Conservation (phyloP, 257 asterid species). For the Solanum gracilifrons region DNA sequence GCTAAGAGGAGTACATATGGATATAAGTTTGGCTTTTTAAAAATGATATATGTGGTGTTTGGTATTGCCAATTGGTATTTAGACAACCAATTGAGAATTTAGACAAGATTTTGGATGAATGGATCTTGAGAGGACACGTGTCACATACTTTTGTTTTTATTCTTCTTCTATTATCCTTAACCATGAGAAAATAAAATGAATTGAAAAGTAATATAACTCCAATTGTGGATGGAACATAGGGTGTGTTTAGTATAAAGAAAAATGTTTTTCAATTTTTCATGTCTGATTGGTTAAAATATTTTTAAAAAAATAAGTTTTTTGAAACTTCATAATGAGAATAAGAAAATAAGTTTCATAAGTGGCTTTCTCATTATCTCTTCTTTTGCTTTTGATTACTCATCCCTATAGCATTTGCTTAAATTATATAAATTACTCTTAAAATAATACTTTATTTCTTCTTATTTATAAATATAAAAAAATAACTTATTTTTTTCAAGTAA, state of each 20-base stretch:
- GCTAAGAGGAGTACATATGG: background rate
- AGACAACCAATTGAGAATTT: constrained; percentile 5
- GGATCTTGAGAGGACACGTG: background rate
- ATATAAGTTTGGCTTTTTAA: constrained; percentile 6
- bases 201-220: background rate
- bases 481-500: background rate
- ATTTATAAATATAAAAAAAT: too few species aligned
- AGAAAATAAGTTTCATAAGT: background rate
- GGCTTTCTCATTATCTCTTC: background rate
- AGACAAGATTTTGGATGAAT: background rate
- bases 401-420: background rate
- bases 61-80: background rate
- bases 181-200: background rate
- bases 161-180: background rate
- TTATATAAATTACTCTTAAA: background rate
- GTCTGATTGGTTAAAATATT: too few species aligned
- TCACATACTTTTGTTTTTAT: too few species aligned
- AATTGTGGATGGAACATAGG: background rate
- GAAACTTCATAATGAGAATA: too few species aligned
- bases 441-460: background rate
- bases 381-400: background rate
- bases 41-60: constrained; percentile 14
- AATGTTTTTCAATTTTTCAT: background rate
- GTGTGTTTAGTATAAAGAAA: background rate
- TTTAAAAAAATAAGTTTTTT: too few species aligned